Percentiles rank a stretch among this genome's conserved stretches.
phyloP scores from a whole-genome alignment of 192 early-diverging fungal species.

The Phycomyces blakesleeanus region DNA sequence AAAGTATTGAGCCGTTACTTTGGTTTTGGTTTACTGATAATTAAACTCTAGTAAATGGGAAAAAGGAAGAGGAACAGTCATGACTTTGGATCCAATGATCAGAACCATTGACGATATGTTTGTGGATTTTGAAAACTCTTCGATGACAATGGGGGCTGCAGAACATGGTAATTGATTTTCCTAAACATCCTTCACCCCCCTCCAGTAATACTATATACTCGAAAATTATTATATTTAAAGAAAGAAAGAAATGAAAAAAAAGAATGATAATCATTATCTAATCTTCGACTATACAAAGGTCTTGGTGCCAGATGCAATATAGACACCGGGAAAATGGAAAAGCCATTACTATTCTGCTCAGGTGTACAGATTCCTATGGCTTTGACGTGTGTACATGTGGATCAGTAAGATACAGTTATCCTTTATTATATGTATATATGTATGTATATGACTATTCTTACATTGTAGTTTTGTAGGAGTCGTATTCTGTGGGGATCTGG shows the following conservation, averaged over 20 bases:
- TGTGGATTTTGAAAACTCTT: slow-evolving; percentile 46
- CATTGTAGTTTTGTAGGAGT: slow-evolving; percentile 23
- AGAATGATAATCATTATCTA: too few species aligned
- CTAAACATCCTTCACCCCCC: too few species aligned
- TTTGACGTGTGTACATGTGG: slow-evolving; percentile 49
- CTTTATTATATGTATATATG: too few species aligned
- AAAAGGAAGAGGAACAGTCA: slow-evolving; percentile 41
- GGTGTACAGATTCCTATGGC: slow-evolving; percentile 33
- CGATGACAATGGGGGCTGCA: slow-evolving; percentile 49
- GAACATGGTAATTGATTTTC: slow-evolving; percentile 48
- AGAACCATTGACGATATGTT: slow-evolving; percentile 46
- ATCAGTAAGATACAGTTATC: slow-evolving; percentile 42
- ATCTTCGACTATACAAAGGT: too few species aligned
- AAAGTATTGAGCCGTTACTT: too few species aligned
- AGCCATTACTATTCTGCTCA: slow-evolving; percentile 46
- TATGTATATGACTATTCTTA: too few species aligned
- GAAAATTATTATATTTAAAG: too few species aligned
- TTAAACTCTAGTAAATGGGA: slow-evolving; percentile 39
- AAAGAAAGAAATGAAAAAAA: too few species aligned
- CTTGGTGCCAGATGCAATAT: slow-evolving; percentile 56
- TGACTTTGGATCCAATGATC: slow-evolving; percentile 55
- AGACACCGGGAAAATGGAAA: slow-evolving; percentile 55
- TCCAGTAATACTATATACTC: too few species aligned
- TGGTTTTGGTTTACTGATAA: background rate
- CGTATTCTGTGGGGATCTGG: slow-evolving; percentile 57